Evolutionary conservation across 257 asterid genomes (phyloP), one percentile per base, ranked within the genome.

Genomic region (Osmanthus fragrans): DNA sequence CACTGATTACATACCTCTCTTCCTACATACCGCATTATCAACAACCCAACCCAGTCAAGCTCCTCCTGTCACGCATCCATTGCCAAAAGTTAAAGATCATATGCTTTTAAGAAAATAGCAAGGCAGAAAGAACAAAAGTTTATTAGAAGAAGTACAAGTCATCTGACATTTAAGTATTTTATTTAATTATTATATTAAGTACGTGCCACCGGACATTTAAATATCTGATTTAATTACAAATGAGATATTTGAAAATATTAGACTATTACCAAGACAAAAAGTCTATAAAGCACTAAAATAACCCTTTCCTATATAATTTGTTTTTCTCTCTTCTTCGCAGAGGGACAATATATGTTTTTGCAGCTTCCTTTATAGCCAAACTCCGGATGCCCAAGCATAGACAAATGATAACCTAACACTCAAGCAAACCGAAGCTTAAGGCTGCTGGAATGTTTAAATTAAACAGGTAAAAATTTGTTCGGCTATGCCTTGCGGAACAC

Each of bases 1-100:
- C 58, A 75, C 39, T 29, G 51, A 68, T 47, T 4, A 58, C 87
- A 65, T 84, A 92, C 97, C 98, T 95, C 98, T 90, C 99, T 87
- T 69, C 98, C 99, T 12, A 92, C 86, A 67, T 90, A 96, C 16
- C 88, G 90, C 77, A 73, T 86, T 76, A 96, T 89, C 87, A 96
- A 75, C 81, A 60, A 79, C 76, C 80, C 90, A 82, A 81, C 86
- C 98, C 98, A 95, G 54, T 88, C 89, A 70, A 95, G 90, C 88
- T 95, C 98, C 73, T 88, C 90, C 98, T 93, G 88, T 76, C 81
- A 74, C 78, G 76, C 66, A 79, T 64, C 74, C 49, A 79, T 78
- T 63, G 73, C 70, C 74, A 82, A 80, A 77, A 71, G 73, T 76
- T 71, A 81, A 79, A 77, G 84, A 79, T 78, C 71, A 66, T 25